A percentile compares a stretch with the other conserved stretches of the same genome.
Evolutionary conservation across 2,329 filamentous ascomycete genomes (phyloP).

Genomic region (Remersonia thermophila): DNA sequence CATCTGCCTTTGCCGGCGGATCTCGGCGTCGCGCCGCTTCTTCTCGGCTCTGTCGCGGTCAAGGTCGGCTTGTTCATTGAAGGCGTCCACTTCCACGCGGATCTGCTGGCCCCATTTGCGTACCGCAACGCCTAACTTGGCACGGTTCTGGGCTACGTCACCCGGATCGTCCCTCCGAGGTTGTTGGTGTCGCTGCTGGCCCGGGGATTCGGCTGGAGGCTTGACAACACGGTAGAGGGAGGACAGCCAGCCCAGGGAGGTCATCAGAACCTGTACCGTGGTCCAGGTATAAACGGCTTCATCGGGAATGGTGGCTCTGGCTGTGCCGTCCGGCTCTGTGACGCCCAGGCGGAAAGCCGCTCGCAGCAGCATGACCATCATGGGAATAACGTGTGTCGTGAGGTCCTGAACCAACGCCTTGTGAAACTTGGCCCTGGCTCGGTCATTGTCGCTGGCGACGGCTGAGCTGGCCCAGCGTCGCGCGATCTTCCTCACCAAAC

Average conservation of each 20-base stretch:
- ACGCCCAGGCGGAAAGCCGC: slow-evolving; percentile 4
- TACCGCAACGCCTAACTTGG: neutral
- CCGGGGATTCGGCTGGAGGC: neutral
- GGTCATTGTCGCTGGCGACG: too few species aligned
- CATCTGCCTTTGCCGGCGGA: neutral
- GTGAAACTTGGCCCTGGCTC: neutral
- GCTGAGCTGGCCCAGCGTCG: too few species aligned
- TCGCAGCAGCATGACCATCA: slow-evolving; percentile 8
- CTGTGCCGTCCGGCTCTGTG: neutral
- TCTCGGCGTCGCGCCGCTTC: slow-evolving; percentile 2
- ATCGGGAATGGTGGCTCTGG: neutral
- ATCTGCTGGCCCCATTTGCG: slow-evolving; percentile 6
- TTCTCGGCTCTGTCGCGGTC: neutral
- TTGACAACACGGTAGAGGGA: neutral
- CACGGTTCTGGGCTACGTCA: neutral
- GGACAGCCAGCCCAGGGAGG: slow-evolving; percentile 5
- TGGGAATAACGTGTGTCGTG: slow-evolving; percentile 6
- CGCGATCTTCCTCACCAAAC: neutral
- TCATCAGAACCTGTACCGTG: slow-evolving; percentile 7
- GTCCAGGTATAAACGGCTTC: slow-evolving; percentile 6
- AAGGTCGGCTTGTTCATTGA: slow-evolving; percentile 6
- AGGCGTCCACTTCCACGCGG: neutral
- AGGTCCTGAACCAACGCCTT: slow-evolving; percentile 1
- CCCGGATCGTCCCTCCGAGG: neutral
- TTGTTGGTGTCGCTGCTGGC: neutral